phyloP scores from a whole-genome alignment of 2,329 filamentous ascomycete genomes.

The Colletotrichum endophyticum region DNA sequence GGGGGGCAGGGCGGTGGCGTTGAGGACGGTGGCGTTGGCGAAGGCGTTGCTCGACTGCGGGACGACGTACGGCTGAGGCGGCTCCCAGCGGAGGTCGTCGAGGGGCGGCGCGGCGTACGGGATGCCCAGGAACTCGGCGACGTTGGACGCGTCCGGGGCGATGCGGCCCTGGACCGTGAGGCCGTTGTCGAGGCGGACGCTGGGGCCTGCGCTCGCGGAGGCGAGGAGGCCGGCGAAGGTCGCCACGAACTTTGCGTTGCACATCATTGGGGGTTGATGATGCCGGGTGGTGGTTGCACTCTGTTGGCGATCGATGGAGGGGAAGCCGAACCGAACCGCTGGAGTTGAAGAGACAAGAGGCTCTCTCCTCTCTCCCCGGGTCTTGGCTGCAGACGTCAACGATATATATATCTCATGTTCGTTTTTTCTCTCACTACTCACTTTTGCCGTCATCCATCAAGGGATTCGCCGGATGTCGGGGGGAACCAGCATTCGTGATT shows the following conservation, averaged over 20 bases:
- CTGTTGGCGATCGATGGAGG: neutral
- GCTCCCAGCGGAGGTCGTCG: constrained; percentile 50
- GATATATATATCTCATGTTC: neutral
- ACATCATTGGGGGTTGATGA: neutral
- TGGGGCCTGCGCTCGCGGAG: constrained; percentile 10
- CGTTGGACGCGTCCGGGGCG: neutral
- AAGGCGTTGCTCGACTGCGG: neutral
- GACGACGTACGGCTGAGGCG: constrained; percentile 30
- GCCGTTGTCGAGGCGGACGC: constrained; percentile 6
- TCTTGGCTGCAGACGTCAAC: neutral
- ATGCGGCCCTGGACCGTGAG: constrained; percentile 11
- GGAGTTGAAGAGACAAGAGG: neutral
- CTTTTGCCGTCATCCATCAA: neutral
- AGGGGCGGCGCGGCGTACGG: constrained; percentile 64
- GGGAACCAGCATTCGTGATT: neutral
- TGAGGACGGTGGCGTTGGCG: constrained; percentile 7
- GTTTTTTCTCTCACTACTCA: neutral
- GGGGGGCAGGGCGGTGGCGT: constrained; percentile 4
- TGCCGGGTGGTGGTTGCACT: neutral
- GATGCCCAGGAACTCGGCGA: constrained; percentile 37
- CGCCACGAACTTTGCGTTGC: constrained; percentile 5
- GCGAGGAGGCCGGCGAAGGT: constrained; percentile 10
- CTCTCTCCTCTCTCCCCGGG: neutral
- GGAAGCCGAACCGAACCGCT: neutral
- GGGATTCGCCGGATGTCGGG: constrained; percentile 2